A percentile compares a stretch with the other conserved stretches of the same genome.
Evolutionary conservation across 331 rosid genomes (phyloP).

Genomic region (Pyrus hybrid): DNA sequence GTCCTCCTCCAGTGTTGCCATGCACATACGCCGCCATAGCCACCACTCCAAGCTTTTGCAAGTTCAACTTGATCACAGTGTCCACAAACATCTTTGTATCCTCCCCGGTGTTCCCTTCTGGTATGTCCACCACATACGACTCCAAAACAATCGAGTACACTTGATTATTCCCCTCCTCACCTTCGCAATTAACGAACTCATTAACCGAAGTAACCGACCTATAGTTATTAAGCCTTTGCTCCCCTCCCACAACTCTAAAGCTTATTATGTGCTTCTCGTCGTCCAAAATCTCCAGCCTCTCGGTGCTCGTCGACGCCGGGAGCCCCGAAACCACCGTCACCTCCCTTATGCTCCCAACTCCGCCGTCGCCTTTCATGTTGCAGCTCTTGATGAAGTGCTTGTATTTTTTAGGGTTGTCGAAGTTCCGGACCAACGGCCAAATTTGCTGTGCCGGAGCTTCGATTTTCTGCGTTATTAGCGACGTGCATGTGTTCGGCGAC

Average conservation of each 20-base stretch:
- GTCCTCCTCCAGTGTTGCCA: conserved; percentile 20
- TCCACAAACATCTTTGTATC: conserved; percentile 91
- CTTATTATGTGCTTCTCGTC: conserved; percentile 71
- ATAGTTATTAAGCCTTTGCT: conserved; percentile 71
- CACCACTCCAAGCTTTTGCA: conserved; percentile 69
- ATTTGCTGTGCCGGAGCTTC: conserved; percentile 49
- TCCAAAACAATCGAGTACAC: conserved; percentile 67
- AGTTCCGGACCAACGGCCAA: conserved; percentile 66
- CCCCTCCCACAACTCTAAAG: conserved; percentile 79
- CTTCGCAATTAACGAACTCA: conserved; percentile 31
- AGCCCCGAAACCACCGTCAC: conserved; percentile 80
- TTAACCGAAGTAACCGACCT: conserved; percentile 75
- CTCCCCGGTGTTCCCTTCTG: conserved; percentile 72
- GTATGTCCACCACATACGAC: conserved; percentile 77
- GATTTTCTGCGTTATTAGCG: conserved; percentile 60
- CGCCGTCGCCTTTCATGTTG: conserved; percentile 62
- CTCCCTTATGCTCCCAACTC: conserved; percentile 78
- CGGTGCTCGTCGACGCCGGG: conserved; percentile 88
- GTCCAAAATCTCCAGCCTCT: conserved; percentile 81
- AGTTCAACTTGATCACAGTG: conserved; percentile 81
- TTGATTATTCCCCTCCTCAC: conserved; percentile 17
- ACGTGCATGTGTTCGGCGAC: conserved; percentile 41
- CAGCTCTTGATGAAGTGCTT: conserved; percentile 89
- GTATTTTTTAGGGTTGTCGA: conserved; percentile 69
- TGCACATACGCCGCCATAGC: conserved; percentile 35